These are phyloP conservation scores for Pseudonectria foliicola DNA, from an alignment of 2,329 filamentous ascomycete species.

Conservation along the genomic window DNA sequence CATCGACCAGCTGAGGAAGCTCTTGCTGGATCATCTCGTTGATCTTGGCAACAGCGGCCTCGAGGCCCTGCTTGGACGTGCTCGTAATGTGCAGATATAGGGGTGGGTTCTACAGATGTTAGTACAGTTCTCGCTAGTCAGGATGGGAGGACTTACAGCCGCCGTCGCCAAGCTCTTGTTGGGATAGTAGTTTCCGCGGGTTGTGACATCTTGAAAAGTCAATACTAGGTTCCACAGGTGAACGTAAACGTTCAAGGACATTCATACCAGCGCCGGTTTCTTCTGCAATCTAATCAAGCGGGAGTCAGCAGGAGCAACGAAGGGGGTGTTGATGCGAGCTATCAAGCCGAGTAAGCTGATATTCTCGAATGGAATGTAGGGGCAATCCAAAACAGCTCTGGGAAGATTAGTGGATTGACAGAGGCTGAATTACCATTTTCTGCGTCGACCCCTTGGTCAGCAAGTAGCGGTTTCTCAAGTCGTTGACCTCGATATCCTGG, in stretches of 20 bases:
- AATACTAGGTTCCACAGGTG: conserved; percentile 48
- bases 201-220: conserved; percentile 85
- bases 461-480: conserved; percentile 91
- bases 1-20: conserved; percentile 88
- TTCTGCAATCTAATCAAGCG: conserved; percentile 98
- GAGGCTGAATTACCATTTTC: conserved; percentile 93
- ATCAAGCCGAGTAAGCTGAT: conserved; percentile 64
- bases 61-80: conserved; percentile 83
- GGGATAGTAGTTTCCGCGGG: conserved; percentile 90
- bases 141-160: conserved; percentile 54
- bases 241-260: conserved; percentile 29
- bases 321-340: conserved; percentile 56
- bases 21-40: conserved; percentile 96
- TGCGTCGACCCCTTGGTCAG: conserved; percentile 95
- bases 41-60: conserved; percentile 79
- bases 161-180: conserved; percentile 97
- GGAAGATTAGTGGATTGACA: conserved; percentile 30
- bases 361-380: conserved; percentile 45
- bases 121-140: conserved; percentile 1
- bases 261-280: conserved; percentile 99
- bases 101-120: conserved; percentile 65
- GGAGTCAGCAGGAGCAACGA: conserved; percentile 93
- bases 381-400: conserved; percentile 29
- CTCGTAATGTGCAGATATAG: conserved; percentile 94
- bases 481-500: conserved; percentile 98